Percentiles rank a stretch among this genome's conserved stretches.
Conservation (phyloP, 805 yeast species). For the Candida ficus region DNA sequence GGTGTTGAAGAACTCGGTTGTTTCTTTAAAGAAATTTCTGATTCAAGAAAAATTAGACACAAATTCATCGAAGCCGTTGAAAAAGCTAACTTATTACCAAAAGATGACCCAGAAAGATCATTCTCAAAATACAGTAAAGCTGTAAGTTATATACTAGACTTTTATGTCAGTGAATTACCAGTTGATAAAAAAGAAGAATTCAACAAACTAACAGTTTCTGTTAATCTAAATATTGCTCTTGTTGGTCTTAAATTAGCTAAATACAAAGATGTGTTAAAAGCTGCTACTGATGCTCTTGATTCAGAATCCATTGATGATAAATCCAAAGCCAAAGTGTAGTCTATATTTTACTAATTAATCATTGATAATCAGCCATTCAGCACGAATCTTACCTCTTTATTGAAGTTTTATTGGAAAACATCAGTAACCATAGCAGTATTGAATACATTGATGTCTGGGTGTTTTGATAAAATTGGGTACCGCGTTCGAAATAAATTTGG, state of each 20-base stretch:
- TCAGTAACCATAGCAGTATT: too few relatives aligned
- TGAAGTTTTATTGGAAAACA: too few relatives aligned
- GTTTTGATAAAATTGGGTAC: too few relatives aligned
- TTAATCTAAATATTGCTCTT: slow-evolving; percentile 68
- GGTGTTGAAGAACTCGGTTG: slow-evolving; percentile 88
- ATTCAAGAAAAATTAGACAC: slow-evolving; percentile 78
- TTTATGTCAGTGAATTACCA: slow-evolving; percentile 63
- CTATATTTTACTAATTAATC: too few relatives aligned
- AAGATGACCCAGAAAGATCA: slow-evolving; percentile 53
- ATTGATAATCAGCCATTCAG: too few relatives aligned
- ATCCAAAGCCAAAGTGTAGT: slow-evolving; percentile 80
- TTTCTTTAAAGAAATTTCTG: slow-evolving; percentile 85
- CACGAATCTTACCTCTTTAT: too few relatives aligned
- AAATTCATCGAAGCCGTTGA: slow-evolving; percentile 84
- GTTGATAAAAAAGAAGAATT: slow-evolving; percentile 47
- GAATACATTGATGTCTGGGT: too few relatives aligned
- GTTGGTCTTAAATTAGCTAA: slow-evolving; percentile 61
- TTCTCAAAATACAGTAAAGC: slow-evolving; percentile 71
- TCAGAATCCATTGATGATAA: slow-evolving; percentile 50
- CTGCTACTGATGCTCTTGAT: slow-evolving; percentile 64
- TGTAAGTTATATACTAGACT: slow-evolving; percentile 60
- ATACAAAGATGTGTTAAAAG: slow-evolving; percentile 47
- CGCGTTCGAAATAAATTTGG: too few relatives aligned
- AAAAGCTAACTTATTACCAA: slow-evolving; percentile 77
- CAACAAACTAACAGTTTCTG: slow-evolving; percentile 53